Conservation (phyloP, 2,329 filamentous ascomycete species). For the Colletotrichum spinosum region DNA sequence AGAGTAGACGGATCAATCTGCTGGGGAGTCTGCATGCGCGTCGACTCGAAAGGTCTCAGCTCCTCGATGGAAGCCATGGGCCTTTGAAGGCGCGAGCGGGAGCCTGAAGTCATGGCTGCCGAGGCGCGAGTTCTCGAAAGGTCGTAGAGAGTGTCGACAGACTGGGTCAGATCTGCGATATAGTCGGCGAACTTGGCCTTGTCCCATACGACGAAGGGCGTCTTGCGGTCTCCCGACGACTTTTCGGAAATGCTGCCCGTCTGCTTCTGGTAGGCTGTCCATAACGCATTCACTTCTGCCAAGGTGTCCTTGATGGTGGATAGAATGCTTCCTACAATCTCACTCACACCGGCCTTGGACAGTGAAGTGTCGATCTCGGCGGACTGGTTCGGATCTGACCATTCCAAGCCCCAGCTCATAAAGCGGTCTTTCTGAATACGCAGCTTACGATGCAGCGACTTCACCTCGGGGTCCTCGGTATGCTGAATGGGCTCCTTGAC, state of each 20-base stretch:
- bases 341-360: slow-evolving; percentile 79
- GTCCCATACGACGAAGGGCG: slow-evolving; percentile 72
- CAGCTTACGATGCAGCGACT: slow-evolving; percentile 79
- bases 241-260: slow-evolving; percentile 53
- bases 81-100: slow-evolving; percentile 50
- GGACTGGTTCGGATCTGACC: slow-evolving; percentile 77
- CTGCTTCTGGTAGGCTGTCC: slow-evolving; percentile 68
- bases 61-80: slow-evolving; percentile 56
- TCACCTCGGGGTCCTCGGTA: slow-evolving; percentile 75
- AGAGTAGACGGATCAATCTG: slow-evolving; percentile 68
- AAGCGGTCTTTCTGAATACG: slow-evolving; percentile 84
- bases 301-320: slow-evolving; percentile 84
- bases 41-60: slow-evolving; percentile 66
- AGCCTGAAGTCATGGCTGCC: slow-evolving; percentile 49
- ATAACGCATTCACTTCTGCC: slow-evolving; percentile 80
- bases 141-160: slow-evolving; percentile 84
- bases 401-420: slow-evolving; percentile 83
- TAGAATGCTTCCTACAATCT: slow-evolving; percentile 83
- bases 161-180: slow-evolving; percentile 78
- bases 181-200: slow-evolving; percentile 81
- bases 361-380: slow-evolving; percentile 78
- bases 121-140: slow-evolving; percentile 74
- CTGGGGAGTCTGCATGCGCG: slow-evolving; percentile 70
- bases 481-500: slow-evolving; percentile 74
- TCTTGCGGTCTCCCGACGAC: slow-evolving; percentile 61